A percentile compares a stretch with the other conserved stretches of the same genome.
Conservation (phyloP, 1,284 basidiomycete genomes). For the Moniliella sp. region DNA sequence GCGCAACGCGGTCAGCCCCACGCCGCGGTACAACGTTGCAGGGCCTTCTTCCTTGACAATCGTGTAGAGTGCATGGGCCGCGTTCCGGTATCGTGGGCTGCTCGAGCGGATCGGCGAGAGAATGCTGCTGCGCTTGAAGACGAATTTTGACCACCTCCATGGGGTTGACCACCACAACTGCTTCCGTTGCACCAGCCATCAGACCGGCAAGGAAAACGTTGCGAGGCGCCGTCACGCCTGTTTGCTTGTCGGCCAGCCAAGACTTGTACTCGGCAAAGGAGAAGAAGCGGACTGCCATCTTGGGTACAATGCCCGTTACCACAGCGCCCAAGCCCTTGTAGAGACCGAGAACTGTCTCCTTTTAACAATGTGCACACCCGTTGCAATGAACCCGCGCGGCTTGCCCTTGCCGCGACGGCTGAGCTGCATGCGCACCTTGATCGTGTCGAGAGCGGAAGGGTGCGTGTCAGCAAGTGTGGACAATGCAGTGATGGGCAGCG, state of each 20-base stretch:
- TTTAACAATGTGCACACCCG: conserved; percentile 65
- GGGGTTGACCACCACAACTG: conserved; percentile 64
- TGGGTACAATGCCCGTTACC: conserved; percentile 73
- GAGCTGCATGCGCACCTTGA: conserved; percentile 92
- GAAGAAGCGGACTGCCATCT: conserved; percentile 98
- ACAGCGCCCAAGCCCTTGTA: conserved; percentile 99
- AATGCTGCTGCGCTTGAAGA: conserved; percentile 93
- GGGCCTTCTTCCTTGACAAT: conserved; percentile 78
- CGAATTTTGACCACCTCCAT: conserved; percentile 99
- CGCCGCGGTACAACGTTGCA: conserved; percentile 68
- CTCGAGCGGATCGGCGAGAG: conserved; percentile 82
- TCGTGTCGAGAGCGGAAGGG: conserved; percentile 59
- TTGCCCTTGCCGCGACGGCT: conserved; percentile 36
- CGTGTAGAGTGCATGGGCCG: conserved; percentile 82
- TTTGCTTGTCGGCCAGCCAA: conserved; percentile 52
- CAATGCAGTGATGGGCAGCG: no score
- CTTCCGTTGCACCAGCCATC: conserved; percentile 65
- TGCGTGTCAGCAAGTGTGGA: no score
- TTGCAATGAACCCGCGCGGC: conserved; percentile 76
- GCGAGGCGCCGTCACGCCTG: conserved; percentile 53
- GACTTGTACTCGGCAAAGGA: conserved; percentile 87
- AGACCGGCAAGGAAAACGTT: conserved; percentile 73
- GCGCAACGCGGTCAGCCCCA: conserved; percentile 65
- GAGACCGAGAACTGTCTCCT: conserved; percentile 83
- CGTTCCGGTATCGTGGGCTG: conserved; percentile 82